Evolutionary conservation across 2,329 filamentous ascomycete genomes (phyloP).

Genomic region (Arthrinium puccinioides): DNA sequence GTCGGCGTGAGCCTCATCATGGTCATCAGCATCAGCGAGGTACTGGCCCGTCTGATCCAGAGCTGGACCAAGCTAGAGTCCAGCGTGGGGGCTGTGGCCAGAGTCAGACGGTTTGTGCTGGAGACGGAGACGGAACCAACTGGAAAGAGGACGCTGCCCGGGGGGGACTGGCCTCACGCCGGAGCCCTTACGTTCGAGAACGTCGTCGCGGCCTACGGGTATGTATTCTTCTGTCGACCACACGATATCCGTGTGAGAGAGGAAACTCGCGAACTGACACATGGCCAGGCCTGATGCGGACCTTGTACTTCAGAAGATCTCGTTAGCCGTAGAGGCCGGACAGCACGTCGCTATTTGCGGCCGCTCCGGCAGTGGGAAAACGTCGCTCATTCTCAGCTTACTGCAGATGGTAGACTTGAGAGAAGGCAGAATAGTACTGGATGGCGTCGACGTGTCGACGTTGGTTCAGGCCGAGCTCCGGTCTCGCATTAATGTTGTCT

Average conservation of each 20-base stretch:
- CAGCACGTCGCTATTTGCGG: constrained; percentile 12
- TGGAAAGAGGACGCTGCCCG: not conserved
- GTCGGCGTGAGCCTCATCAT: constrained; percentile 13
- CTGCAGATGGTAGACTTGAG: constrained; percentile 8
- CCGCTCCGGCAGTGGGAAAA: constrained; percentile 10
- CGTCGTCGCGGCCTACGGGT: not conserved
- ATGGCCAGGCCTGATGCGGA: not conserved
- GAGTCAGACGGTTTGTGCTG: constrained; percentile 1
- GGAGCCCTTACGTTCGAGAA: not conserved
- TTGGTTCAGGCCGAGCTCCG: constrained; percentile 5
- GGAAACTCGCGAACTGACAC: too few relatives aligned
- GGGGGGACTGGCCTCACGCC: not conserved
- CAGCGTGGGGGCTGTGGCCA: constrained; percentile 14
- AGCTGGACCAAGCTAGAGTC: constrained; percentile 16
- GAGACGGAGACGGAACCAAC: constrained; percentile 4
- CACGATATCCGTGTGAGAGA: not conserved
- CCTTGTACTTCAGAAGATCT: constrained; percentile 5
- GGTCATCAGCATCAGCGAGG: constrained; percentile 10
- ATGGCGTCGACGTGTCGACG: constrained; percentile 6
- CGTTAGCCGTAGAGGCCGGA: constrained; percentile 4
- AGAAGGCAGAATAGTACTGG: constrained; percentile 7
- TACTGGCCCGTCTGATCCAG: constrained; percentile 11
- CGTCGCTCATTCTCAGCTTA: constrained; percentile 8
- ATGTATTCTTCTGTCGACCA: not conserved
- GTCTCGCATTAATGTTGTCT: constrained; percentile 8